Evolutionary conservation across 257 asterid species (phyloP), one percentile per base, ranked within the genome.

Genomic region (Solanum megistacrolobum): DNA sequence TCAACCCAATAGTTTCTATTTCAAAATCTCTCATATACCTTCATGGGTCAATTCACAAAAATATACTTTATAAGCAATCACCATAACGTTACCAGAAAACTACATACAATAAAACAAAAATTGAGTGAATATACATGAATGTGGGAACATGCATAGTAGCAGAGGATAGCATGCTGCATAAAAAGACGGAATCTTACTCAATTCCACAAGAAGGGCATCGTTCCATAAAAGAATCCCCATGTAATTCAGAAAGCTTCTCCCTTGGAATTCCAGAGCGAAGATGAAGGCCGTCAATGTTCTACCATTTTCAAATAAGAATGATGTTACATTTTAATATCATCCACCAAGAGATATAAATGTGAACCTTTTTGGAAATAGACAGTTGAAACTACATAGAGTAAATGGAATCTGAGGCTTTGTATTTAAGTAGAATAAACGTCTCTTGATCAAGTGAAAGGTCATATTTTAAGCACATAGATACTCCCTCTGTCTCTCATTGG

Each of bases 211-310:
- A 93, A 39, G 93, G 92, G 92, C 99, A 97, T 65, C 86, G 89
- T 91, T 97, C 99, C 98, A 94, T 90, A 92, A 97, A 97, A 71
- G 98, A 95, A 91, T 97, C 88, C 87, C 99, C 99, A 88, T 97
- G 99, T 83, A 97, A 91, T 90, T 97, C 99, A 43, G 99, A 85
- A 83, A 97, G 96, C 89, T 91, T 95, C 89, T 93, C 96, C 95
- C 99, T 91, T 25, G 98, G 93, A 75, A 97, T 93, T 90, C 99
- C 99, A 87, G 99, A 97, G 31, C 99, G 98, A 83, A 97, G 96
- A 91, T 97, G 99, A 87, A 97, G 96, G 83, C 98, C 96, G 87
- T 97, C 99, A 87, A 97, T 93, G 88, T 97, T 97, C 99, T 97
- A 92, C 86, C 88, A 91, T 84, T 87, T 89, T 83, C 87, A 86